Percentiles rank a stretch among this genome's conserved stretches.
phyloP scores from a whole-genome alignment of 768 basidiomycete genomes.

The Kwoniella mangroviensis region DNA sequence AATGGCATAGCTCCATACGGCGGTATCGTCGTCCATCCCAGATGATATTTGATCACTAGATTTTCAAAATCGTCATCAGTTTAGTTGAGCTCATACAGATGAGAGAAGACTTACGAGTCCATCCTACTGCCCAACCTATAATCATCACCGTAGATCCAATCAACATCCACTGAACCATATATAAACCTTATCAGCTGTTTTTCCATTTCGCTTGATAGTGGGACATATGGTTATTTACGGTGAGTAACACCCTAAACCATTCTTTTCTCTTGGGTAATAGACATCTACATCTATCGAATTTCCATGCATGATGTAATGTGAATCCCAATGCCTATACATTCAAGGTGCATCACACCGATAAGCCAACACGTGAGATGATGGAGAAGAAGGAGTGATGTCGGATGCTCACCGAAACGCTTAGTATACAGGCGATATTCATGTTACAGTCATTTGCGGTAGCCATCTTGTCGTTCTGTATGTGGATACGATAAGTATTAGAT shows the following conservation, averaged over 20 bases:
- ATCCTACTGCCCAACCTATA: constrained; percentile 36
- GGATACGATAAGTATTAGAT: too few species aligned
- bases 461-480: constrained; percentile 1
- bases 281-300: constrained; percentile 41
- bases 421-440: constrained; percentile 18
- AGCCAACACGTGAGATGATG: neutral
- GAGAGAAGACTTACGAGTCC: constrained; percentile 28
- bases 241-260: constrained; percentile 44
- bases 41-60: constrained; percentile 33
- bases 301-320: constrained; percentile 36
- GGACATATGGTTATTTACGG: constrained; percentile 22
- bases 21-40: constrained; percentile 37
- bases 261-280: constrained; percentile 41
- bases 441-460: constrained; percentile 29
- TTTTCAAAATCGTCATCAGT: neutral
- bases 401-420: constrained; percentile 25
- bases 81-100: neutral
- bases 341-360: neutral
- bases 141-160: constrained; percentile 23
- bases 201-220: neutral
- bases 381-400: neutral
- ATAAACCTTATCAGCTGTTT: constrained; percentile 5
- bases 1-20: constrained; percentile 30
- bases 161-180: constrained; percentile 40
- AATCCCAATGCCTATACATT: constrained; percentile 23